Base-by-base conservation (phyloP, 2,329 filamentous ascomycete species). In the Colletotrichum cordylinicola region DNA sequence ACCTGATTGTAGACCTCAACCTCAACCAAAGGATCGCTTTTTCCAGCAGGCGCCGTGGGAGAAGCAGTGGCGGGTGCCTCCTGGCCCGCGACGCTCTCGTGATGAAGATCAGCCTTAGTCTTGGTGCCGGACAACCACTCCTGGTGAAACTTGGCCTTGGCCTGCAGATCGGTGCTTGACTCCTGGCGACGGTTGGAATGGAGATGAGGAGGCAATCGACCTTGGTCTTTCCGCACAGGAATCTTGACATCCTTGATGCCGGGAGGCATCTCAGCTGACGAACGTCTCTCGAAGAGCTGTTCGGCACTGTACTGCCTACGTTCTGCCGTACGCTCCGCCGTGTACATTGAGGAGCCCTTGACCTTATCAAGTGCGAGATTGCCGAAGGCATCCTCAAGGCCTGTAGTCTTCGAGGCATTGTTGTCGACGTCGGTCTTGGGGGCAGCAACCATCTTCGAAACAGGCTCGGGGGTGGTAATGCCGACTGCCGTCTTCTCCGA, bases 271-370 rank as follows among this genome's bases (percentile, higher is more conserved):
- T 60, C 58, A 13, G 48, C 74, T 27, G 64, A 21, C 24, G 56
- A 15, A 4, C 74, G 70, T 18, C 13, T 24, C 35, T 69, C 18
- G n/a, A 69, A 7, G 1, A 76, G 48, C 43, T 76, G 48, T 2
- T 69, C 43, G 3, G 64, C n/a, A n/a, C 39, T 69, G 35, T 76
- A 76, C 29, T 62, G 64, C 21, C 67, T 56, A 27, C 62, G 55
- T 8, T 64, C 31, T 39, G 33, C 15, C 31, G 48, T 16, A 9
- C 61, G 68, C 13, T 67, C 62, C 6, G 62, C 7, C 39, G 67
- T 68, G 65, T 76, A 76, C 70, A 74, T 76, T 13, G 39, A 24
- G n/a, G 70, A 67, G 1, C 13, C 21, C 58, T 74, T 76, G 58
- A 74, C 37, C 13, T 76, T 69, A 21, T 60, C 33, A 18, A 76